phyloP scores from a whole-genome alignment of 1,284 basidiomycete species.

The Cutaneotrichosporon sp. region DNA sequence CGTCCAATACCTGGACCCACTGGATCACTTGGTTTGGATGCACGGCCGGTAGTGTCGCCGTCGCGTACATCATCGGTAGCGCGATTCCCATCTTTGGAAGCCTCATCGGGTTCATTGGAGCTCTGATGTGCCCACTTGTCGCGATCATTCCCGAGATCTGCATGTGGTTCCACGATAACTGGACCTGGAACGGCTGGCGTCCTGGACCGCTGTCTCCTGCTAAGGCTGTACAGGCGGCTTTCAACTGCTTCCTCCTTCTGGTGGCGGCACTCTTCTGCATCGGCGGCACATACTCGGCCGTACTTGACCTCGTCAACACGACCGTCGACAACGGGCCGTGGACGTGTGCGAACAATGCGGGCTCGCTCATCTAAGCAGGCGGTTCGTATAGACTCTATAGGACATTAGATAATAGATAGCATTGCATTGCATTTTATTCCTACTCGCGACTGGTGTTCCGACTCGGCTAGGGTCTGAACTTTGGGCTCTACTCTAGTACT shows the following conservation, averaged over 20 bases:
- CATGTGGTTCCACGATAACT: slow-evolving; percentile 40
- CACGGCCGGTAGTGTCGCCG: slow-evolving; percentile 20
- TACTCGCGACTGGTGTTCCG: no score
- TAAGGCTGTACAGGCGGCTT: slow-evolving; percentile 17
- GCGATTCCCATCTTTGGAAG: slow-evolving; percentile 31
- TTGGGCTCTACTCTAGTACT: no score
- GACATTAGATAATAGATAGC: not conserved
- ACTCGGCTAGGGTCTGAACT: no score
- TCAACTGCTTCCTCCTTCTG: slow-evolving; percentile 38
- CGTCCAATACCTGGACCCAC: slow-evolving; percentile 36
- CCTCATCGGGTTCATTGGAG: slow-evolving; percentile 37
- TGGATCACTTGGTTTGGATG: slow-evolving; percentile 42
- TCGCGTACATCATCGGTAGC: slow-evolving; percentile 34
- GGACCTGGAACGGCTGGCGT: slow-evolving; percentile 13
- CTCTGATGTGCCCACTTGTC: slow-evolving; percentile 28
- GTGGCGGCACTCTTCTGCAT: slow-evolving; percentile 32
- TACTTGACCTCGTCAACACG: slow-evolving; percentile 30
- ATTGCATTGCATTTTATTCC: not conserved
- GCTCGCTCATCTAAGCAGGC: slow-evolving; percentile 3
- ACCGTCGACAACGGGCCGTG: slow-evolving; percentile 26
- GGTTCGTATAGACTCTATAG: not conserved
- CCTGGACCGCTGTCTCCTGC: slow-evolving; percentile 19
- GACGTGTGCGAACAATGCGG: slow-evolving; percentile 33
- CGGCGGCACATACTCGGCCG: slow-evolving; percentile 35
- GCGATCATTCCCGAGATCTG: slow-evolving; percentile 30